Evolutionary conservation across 768 basidiomycete genomes (phyloP).

Genomic region (Cyclocybe aegerita): DNA sequence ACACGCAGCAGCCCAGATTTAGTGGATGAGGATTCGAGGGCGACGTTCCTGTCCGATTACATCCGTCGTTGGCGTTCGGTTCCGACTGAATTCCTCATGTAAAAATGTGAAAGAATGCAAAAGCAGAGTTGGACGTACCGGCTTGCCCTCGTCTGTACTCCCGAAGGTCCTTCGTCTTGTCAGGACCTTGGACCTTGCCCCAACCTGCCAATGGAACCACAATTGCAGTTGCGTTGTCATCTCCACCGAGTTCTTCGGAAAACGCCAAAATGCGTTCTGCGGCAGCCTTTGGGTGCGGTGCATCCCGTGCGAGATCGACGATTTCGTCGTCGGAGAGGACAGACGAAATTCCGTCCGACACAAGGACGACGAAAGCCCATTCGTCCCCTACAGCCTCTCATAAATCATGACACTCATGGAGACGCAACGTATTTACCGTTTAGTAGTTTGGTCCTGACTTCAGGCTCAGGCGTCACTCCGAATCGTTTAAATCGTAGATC

Average conservation of each 20-base stretch:
- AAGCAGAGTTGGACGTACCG: slow-evolving; percentile 33
- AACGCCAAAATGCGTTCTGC: slow-evolving; percentile 82
- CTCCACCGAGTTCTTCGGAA: slow-evolving; percentile 83
- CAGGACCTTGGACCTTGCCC: slow-evolving; percentile 78
- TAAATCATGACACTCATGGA: background rate
- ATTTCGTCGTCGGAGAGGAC: slow-evolving; percentile 93
- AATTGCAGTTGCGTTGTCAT: slow-evolving; percentile 90
- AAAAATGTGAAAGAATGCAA: background rate
- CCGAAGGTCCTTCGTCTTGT: slow-evolving; percentile 78
- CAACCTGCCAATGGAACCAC: slow-evolving; percentile 93
- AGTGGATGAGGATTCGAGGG: slow-evolving; percentile 10
- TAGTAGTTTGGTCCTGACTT: slow-evolving; percentile 73
- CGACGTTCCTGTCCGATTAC: slow-evolving; percentile 32
- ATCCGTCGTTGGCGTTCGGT: slow-evolving; percentile 67
- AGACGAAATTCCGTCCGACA: slow-evolving; percentile 95
- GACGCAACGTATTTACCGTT: slow-evolving; percentile 49
- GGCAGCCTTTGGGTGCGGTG: slow-evolving; percentile 72
- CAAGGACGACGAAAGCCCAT: slow-evolving; percentile 83
- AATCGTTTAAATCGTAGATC: slow-evolving; percentile 87
- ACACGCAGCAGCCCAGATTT: slow-evolving; percentile 85
- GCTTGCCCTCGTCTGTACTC: slow-evolving; percentile 75
- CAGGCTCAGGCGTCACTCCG: slow-evolving; percentile 92
- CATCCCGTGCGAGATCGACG: slow-evolving; percentile 79
- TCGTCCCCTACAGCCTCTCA: slow-evolving; percentile 53
- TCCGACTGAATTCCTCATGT: slow-evolving; percentile 41